Evolutionary conservation across 2,329 filamentous ascomycete genomes (phyloP), one percentile per base, ranked within the genome.

Genomic region (Fusarium sp.): DNA sequence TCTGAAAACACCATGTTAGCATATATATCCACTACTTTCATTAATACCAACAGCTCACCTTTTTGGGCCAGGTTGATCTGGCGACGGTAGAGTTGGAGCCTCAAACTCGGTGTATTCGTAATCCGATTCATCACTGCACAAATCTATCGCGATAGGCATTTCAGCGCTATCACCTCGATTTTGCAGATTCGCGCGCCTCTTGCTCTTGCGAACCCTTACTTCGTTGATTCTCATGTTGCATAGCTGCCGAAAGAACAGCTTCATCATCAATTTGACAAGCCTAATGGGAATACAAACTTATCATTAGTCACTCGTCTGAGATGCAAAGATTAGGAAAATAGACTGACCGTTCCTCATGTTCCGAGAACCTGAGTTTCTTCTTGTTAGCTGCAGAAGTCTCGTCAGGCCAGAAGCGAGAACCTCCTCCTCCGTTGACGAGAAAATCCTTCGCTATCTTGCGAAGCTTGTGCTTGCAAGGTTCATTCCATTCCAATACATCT

Each of bases 391-490:
- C 6, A 26, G 30, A 30, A 27, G 49, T 26, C 35, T 45, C 35
- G 4, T 67, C 45, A 3, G 71, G 62, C 71, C 71, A 74, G 12
- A 53, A 64, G 5, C 6, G n/a, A 27, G 18, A 6, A 27, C 50
- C 23, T 9, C 54, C n/a, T 15, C 42, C 33, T 1, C 18, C 13
- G 8, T 32, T 20, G 10, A 64, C 20, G 11, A 52, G 53, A 20
- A 73, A 73, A 4, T 23, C n/a, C 3, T 33, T 45, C 5, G 61
- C 20, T 27, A 73, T 48, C 7, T 61, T 41, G 15, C 27, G 38
- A 11, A 71, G 17, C 11, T 11, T 32, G 4, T 7, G 11, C 41
- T 40, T 53, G 40, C 40, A 65, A 17, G 26, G 17, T 5, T 60
- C 15, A 5, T 27, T 32, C 61, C 63, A 66, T 6, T 52, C 27